Base-by-base conservation (phyloP, 1,284 basidiomycete genomes). In the Heliocybe sulcata region DNA sequence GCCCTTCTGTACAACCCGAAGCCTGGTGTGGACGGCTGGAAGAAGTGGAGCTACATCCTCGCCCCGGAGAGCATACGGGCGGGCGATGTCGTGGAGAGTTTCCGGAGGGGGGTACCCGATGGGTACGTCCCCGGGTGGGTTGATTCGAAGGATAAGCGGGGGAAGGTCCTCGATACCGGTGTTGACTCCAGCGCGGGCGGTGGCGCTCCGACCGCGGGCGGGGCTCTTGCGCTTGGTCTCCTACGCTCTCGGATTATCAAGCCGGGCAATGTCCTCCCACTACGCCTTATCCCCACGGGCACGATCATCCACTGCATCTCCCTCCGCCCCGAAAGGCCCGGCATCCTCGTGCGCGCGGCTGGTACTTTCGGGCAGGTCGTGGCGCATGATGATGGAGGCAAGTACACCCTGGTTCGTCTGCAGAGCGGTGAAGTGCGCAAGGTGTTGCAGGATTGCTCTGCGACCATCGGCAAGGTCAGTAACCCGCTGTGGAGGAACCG, bases 361-460 rank as follows among this genome's bases (percentile, higher is more conserved):
- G 96, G 96, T 8, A 83, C 91, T 0, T 92, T 82, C 58, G 96
- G 83, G 0, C 87, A 91, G 64, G 80, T 99, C 56, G 79, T 96
- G 53, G 78, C 82, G 1, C 88, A 92, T 64, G 85, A 89, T 57
- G 80, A 81, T 23, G 73, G 72, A 23, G 83, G 81, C 12, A 76
- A 79, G 54, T 94, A 93, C 69, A 82, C 84, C 20, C 90, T 96
- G 62, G 85, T 99, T 51, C 85, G 87, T 50, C 77, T 99, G 55
- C 90, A 93, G 69, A 93, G 89, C 60, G 96, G 96, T 26, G 97
- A 99, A 75, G 87, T 98, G 20, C 84, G 96, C 50, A 86, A 89
- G 65, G 78, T 99, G 52, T 75, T 92, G 49, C 81, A 87, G 55
- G 84, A 87, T 51, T 96, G 93, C 62, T 86, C 81, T 45, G 97